These are phyloP conservation scores for Penicillium paradoxum DNA, from an alignment of 495 filamentous ascomycete genomes.

Conservation along the genomic window DNA sequence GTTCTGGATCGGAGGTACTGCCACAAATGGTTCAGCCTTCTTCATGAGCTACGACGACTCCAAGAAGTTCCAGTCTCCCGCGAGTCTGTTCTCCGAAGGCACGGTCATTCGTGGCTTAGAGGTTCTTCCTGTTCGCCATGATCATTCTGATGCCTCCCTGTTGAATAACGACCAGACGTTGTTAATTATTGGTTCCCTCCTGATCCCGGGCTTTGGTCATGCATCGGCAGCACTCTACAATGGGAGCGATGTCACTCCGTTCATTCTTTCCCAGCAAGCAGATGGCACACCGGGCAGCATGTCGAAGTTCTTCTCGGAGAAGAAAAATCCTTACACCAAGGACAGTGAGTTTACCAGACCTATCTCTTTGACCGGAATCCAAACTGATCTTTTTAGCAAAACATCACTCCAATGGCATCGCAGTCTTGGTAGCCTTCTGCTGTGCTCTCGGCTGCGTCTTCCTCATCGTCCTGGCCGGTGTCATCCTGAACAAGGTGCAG, in stretches of 20 bases:
- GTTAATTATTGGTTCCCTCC: constrained; percentile 76
- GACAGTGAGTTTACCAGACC: constrained; percentile 39
- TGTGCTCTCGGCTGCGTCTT: constrained; percentile 83
- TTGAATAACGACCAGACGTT: constrained; percentile 63
- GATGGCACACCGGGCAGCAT: constrained; percentile 65
- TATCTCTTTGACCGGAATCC: constrained; percentile 8
- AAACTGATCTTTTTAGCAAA: constrained; percentile 36
- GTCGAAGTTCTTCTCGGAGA: constrained; percentile 71
- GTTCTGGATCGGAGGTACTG: constrained; percentile 74
- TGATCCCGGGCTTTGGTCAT: constrained; percentile 69
- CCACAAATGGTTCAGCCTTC: constrained; percentile 63
- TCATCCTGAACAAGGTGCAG: constrained; percentile 78
- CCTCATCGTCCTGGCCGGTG: constrained; percentile 77
- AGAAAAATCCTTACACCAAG: constrained; percentile 58
- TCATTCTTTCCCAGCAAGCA: constrained; percentile 65
- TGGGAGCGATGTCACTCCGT: constrained; percentile 70
- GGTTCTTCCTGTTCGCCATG: constrained; percentile 61
- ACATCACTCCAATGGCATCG: constrained; percentile 73
- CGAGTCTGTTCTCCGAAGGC: constrained; percentile 52
- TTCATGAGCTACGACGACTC: constrained; percentile 70
- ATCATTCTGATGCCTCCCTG: constrained; percentile 61
- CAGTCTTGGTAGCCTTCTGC: constrained; percentile 88
- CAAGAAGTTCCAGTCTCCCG: constrained; percentile 54
- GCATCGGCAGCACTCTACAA: constrained; percentile 87
- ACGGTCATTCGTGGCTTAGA: constrained; percentile 75